phyloP scores from a whole-genome alignment of 108 stramenopile genomes.

The Epipyxis sp. region DNA sequence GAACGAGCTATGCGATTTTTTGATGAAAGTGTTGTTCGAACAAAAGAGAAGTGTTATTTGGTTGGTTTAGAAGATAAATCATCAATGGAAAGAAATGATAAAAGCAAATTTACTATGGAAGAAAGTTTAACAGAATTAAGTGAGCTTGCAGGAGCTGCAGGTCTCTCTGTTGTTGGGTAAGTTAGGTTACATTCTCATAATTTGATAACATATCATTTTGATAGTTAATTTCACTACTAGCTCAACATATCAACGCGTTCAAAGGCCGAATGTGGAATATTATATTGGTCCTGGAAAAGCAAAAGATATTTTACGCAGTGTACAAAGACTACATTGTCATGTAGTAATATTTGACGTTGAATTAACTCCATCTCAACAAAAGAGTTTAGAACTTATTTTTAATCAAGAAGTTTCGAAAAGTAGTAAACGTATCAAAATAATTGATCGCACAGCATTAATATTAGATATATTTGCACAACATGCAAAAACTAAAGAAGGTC shows the following conservation, averaged over 20 bases:
- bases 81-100: neutral
- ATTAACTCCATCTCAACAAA: conserved; percentile 86
- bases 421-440: conserved; percentile 59
- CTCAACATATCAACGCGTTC: conserved; percentile 77
- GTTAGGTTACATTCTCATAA: no score
- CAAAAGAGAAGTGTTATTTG: neutral
- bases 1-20: neutral
- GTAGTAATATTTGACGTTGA: conserved; percentile 92
- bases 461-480: conserved; percentile 94
- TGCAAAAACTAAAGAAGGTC: conserved; percentile 85
- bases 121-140: conserved; percentile 88
- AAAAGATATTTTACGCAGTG: conserved; percentile 53
- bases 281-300: conserved; percentile 69
- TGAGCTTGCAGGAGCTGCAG: conserved; percentile 82
- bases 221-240: no score
- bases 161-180: conserved; percentile 67
- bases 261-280: conserved; percentile 82
- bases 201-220: no score
- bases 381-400: conserved; percentile 67
- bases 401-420: neutral
- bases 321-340: conserved; percentile 59
- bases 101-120: conserved; percentile 65
- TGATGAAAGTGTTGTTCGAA: neutral
- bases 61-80: neutral
- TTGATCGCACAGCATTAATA: conserved; percentile 95